These are phyloP conservation scores for Senna tora DNA, from an alignment of 306 rosid species.

Conservation along the genomic window DNA sequence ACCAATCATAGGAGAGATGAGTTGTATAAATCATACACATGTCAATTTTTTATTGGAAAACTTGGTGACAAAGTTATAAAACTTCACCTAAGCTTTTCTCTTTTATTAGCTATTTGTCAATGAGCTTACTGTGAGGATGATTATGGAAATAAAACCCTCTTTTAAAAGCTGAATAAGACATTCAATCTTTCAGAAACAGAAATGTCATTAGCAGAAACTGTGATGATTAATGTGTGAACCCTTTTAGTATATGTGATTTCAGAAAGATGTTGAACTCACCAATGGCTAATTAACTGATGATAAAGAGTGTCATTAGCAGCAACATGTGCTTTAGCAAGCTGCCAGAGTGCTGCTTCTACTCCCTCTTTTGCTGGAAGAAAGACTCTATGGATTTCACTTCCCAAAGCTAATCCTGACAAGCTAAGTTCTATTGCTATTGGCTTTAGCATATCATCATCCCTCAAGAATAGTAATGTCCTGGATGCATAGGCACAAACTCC, in stretches of 20 bases:
- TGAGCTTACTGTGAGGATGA: background rate
- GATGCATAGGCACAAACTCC: constrained; percentile 65
- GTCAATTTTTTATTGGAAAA: too few species aligned
- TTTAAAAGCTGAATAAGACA: too few species aligned
- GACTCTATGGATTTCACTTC: constrained; percentile 41
- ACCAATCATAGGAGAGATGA: too few species aligned
- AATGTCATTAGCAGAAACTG: too few species aligned
- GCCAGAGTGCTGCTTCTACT: constrained; percentile 74
- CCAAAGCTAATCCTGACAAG: constrained; percentile 43
- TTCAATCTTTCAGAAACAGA: too few species aligned
- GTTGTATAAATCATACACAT: too few species aligned
- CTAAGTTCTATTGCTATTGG: constrained; percentile 76
- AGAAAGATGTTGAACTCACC: constrained; percentile 53
- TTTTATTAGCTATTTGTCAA: too few species aligned
- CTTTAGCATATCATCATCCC: constrained; percentile 62
- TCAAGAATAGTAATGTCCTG: constrained; percentile 65
- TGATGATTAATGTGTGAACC: background rate
- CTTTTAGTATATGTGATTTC: constrained; percentile 9
- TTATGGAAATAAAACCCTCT: background rate
- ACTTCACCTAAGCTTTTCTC: too few species aligned
- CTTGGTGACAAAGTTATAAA: too few species aligned
- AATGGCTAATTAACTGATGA: constrained; percentile 75
- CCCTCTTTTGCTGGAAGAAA: constrained; percentile 61
- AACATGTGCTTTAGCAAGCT: constrained; percentile 76
- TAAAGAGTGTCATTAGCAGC: constrained; percentile 64